These are phyloP conservation scores for Gracilaria gracilis DNA, from an alignment of 23 red algal species.

Conservation along the genomic window DNA sequence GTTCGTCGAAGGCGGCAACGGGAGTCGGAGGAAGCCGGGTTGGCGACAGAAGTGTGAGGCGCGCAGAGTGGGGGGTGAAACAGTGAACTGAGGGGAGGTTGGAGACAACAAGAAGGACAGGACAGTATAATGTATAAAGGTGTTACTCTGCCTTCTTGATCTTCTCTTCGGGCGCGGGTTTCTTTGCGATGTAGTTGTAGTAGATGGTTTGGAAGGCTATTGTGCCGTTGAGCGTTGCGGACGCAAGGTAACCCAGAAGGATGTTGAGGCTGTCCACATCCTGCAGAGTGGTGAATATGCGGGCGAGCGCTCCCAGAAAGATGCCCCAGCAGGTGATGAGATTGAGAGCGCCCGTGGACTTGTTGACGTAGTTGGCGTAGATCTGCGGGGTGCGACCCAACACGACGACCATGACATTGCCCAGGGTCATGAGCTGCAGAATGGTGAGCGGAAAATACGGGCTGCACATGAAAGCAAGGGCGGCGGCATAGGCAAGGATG, in stretches of 20 bases:
- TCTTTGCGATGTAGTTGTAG: slow-evolving; percentile 51
- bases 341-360: slow-evolving; percentile 75
- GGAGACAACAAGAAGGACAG: background rate
- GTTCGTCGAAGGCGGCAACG: too few species aligned
- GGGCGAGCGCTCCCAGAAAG: slow-evolving; percentile 82
- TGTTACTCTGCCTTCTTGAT: slow-evolving; percentile 38
- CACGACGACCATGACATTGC: slow-evolving; percentile 81
- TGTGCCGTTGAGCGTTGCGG: slow-evolving; percentile 76
- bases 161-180: slow-evolving; percentile 41
- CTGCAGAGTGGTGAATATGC: slow-evolving; percentile 92
- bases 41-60: background rate
- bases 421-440: slow-evolving; percentile 76
- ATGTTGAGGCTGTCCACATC: slow-evolving; percentile 86
- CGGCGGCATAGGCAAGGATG: slow-evolving; percentile 37
- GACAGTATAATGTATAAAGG: background rate
- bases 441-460: slow-evolving; percentile 70
- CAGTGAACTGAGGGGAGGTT: background rate
- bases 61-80: too few species aligned
- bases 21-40: background rate
- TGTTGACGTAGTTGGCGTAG: slow-evolving; percentile 68
- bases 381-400: slow-evolving; percentile 82
- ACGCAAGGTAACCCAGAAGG: slow-evolving; percentile 80
- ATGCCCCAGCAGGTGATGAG: slow-evolving; percentile 92
- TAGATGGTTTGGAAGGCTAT: slow-evolving; percentile 87
- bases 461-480: slow-evolving; percentile 67